Conservation (phyloP, 768 basidiomycete genomes). For the Lentinula boryana region DNA sequence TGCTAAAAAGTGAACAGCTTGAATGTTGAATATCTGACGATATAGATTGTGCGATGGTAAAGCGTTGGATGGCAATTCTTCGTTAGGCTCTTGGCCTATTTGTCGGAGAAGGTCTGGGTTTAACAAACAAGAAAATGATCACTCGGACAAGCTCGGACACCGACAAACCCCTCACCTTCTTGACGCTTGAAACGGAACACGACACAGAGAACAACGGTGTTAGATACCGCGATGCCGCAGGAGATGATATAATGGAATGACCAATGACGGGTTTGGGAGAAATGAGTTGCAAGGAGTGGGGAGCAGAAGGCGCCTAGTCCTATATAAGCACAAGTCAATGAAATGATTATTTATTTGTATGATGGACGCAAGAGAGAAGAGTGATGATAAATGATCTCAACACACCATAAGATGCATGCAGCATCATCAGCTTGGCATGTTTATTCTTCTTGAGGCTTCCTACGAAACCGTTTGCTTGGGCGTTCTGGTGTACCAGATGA, state of each 20-base stretch:
- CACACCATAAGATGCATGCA: slow-evolving; percentile 40
- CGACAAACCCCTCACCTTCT: slow-evolving; percentile 41
- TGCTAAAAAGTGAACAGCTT: slow-evolving; percentile 31
- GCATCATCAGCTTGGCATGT: slow-evolving; percentile 38
- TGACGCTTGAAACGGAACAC: slow-evolving; percentile 48
- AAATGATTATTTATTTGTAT: too few relatives aligned
- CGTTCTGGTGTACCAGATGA: slow-evolving; percentile 17
- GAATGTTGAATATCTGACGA: slow-evolving; percentile 26
- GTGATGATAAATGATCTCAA: not conserved
- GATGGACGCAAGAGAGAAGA: not conserved
- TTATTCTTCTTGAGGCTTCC: slow-evolving; percentile 34
- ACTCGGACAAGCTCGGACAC: slow-evolving; percentile 3
- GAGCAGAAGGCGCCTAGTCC: slow-evolving; percentile 44
- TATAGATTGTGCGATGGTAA: slow-evolving; percentile 22
- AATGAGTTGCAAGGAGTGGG: slow-evolving; percentile 64
- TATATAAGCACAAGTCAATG: not conserved
- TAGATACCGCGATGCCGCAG: slow-evolving; percentile 33
- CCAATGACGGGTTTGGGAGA: slow-evolving; percentile 46
- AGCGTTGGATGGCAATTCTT: slow-evolving; percentile 19
- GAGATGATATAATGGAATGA: slow-evolving; percentile 55
- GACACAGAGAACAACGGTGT: slow-evolving; percentile 28
- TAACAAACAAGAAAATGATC: not conserved
- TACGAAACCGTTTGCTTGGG: slow-evolving; percentile 45
- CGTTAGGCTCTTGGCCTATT: slow-evolving; percentile 20
- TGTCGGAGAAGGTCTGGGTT: slow-evolving; percentile 20